A percentile compares a stretch with the other conserved stretches of the same genome.
Conservation (phyloP, 1,139 yeast species). For the Suhomyces kunorum region DNA sequence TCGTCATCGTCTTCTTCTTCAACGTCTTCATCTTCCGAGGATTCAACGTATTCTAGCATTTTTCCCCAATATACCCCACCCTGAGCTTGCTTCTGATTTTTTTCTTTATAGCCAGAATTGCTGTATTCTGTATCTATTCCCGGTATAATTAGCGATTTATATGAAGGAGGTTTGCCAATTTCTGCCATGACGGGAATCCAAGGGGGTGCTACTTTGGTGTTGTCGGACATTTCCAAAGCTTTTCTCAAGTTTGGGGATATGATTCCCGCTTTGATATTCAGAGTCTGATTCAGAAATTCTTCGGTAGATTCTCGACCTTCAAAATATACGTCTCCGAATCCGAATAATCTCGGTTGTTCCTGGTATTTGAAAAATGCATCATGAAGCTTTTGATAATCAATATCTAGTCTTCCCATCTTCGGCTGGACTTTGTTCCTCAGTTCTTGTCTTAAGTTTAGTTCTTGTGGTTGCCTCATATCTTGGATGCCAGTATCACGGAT, state of each 20-base stretch:
- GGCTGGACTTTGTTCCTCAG: constrained; percentile 89
- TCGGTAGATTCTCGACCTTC: constrained; percentile 72
- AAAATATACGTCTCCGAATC: constrained; percentile 75
- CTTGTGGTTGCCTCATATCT: constrained; percentile 75
- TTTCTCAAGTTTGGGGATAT: constrained; percentile 57
- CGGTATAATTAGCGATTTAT: constrained; percentile 63
- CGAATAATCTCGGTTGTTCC: constrained; percentile 66
- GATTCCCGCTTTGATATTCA: constrained; percentile 64
- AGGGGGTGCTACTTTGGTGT: constrained; percentile 60
- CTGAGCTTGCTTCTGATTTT: constrained; percentile 27
- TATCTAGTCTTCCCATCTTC: constrained; percentile 80
- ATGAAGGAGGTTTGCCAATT: constrained; percentile 85
- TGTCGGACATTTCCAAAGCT: constrained; percentile 71
- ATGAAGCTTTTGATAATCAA: constrained; percentile 79
- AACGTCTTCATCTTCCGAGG: constrained; percentile 36
- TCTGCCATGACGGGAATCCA: constrained; percentile 77
- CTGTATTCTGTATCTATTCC: constrained; percentile 47
- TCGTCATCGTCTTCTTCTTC: constrained; percentile 32
- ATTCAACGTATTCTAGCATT: constrained; percentile 37
- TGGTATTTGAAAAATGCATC: constrained; percentile 87
- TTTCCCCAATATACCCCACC: constrained; percentile 45
- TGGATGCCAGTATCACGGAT: constrained; percentile 84
- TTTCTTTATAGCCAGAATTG: constrained; percentile 38
- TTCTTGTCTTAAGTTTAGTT: constrained; percentile 62
- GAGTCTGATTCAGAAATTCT: constrained; percentile 38